Percentiles rank a stretch among this genome's conserved stretches.
phyloP scores from a whole-genome alignment of 2,329 filamentous ascomycete species.

The Ceratocystis alfenasii region DNA sequence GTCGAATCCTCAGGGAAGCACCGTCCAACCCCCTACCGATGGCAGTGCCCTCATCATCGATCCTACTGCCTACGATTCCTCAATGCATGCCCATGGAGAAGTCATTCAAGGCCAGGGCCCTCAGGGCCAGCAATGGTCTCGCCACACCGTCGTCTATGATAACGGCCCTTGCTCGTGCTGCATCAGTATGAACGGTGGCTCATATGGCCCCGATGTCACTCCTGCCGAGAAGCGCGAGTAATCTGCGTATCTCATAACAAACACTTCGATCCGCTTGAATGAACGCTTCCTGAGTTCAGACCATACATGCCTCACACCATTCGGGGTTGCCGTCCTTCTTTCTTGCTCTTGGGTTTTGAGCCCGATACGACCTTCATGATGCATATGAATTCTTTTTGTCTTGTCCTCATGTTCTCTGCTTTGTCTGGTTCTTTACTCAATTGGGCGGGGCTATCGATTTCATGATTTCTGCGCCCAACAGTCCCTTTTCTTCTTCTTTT shows the following conservation, averaged over 20 bases:
- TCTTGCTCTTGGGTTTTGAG: not conserved
- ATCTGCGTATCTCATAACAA: not conserved
- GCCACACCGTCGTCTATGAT: constrained; percentile 48
- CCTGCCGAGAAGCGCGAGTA: constrained; percentile 39
- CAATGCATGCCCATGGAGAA: constrained; percentile 35
- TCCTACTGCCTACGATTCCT: constrained; percentile 26
- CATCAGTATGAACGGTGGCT: constrained; percentile 37
- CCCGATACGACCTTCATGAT: constrained; percentile 8
- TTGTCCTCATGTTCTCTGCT: constrained; percentile 1
- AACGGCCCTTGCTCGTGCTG: constrained; percentile 47
- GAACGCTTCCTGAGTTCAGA: constrained; percentile 15
- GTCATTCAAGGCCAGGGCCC: constrained; percentile 39
- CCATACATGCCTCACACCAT: not conserved
- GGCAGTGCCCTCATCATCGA: constrained; percentile 17
- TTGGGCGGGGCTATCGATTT: not conserved
- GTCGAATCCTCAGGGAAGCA: constrained; percentile 16
- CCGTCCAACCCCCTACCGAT: not conserved
- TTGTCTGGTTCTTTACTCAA: not conserved
- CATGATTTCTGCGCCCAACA: not conserved
- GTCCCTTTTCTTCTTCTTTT: not conserved
- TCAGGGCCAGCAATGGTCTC: constrained; percentile 41
- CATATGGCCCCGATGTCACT: constrained; percentile 44
- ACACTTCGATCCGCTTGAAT: not conserved
- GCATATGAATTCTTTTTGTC: constrained; percentile 10
- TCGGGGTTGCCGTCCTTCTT: not conserved